These are phyloP conservation scores for Phytophthora constricta DNA, from an alignment of 352 stramenopile genomes.

Conservation along the genomic window DNA sequence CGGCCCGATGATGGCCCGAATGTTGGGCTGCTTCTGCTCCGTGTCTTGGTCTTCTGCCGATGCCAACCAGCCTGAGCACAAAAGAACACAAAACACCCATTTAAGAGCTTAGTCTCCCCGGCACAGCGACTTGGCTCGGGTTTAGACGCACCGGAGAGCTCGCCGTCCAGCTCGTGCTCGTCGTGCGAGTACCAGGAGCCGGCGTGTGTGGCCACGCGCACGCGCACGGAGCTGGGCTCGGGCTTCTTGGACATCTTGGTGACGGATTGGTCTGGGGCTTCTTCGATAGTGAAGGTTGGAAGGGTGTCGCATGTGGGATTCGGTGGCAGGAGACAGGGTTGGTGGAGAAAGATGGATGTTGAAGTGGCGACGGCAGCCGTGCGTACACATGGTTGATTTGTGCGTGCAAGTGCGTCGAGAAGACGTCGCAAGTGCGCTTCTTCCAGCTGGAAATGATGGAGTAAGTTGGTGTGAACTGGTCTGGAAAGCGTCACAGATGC, in stretches of 20 bases:
- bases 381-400: too few species aligned
- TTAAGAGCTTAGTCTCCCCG: conserved; percentile 3
- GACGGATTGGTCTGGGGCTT: not conserved
- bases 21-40: conserved; percentile 42
- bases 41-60: conserved; percentile 44
- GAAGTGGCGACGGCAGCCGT: too few species aligned
- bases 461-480: too few species aligned
- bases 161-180: conserved; percentile 55
- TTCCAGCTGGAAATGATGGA: too few species aligned
- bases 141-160: conserved; percentile 55
- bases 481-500: too few species aligned
- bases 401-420: too few species aligned
- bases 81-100: conserved; percentile 11
- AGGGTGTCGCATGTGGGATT: not conserved
- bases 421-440: too few species aligned
- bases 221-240: conserved; percentile 44
- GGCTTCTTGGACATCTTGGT: conserved; percentile 43
- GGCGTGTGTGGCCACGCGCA: conserved; percentile 78
- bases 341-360: not conserved
- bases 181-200: conserved; percentile 88
- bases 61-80: conserved; percentile 72
- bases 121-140: conserved; percentile 11
- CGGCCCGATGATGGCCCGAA: conserved; percentile 87
- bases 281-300: not conserved
- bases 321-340: not conserved